Base-by-base conservation (phyloP, 306 rosid genomes). In the Alnus rubra region DNA sequence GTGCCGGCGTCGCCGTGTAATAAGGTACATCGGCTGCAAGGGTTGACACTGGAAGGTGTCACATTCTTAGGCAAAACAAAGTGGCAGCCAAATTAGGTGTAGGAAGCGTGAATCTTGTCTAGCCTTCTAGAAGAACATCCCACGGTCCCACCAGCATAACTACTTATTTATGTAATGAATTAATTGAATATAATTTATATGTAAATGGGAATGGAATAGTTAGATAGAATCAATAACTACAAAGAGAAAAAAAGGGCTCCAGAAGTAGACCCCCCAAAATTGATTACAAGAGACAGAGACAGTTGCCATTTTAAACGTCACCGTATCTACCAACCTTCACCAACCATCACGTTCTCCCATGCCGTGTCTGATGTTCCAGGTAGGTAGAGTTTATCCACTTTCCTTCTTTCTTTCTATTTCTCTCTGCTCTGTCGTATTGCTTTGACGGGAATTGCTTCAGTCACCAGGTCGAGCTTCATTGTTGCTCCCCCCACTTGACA, bases 291-390 rank as follows among this genome's bases (percentile, higher is more conserved):
- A 52, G 76, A 33, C 76, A 72, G 2, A 72, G 60, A 28, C 33
- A 7, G 76, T 72, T 52, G 76, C 49, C 13, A 9, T 52, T 9
- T 72, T 28, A 31, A 28, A 31, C 47, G 60, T 72, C 76, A 49
- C 75, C 35, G 9, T n/a, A 4, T 30, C 62, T 72, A 72, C 62
- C 76, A 15, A 72, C 62, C 62, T 15, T 72, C 31, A 72, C 76
- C 76, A 72, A 51, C 48, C 47, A 16, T 16, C 1, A 0, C 6
- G 0, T 50, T 3, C 28, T 52, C 62, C 13, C 16, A 15, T 30
- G 62, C 13, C 14, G 30, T 51, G 76, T 52, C 76, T 9, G 33
- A 51, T 31, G 15, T 11, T 30, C 30, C 45, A 72, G 51, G 48
- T 50, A 8, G 45, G 14, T 7, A 33, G 33, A 35, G 51, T 42